Conservation (phyloP, 306 rosid genomes). For the Ceratonia siliqua region DNA sequence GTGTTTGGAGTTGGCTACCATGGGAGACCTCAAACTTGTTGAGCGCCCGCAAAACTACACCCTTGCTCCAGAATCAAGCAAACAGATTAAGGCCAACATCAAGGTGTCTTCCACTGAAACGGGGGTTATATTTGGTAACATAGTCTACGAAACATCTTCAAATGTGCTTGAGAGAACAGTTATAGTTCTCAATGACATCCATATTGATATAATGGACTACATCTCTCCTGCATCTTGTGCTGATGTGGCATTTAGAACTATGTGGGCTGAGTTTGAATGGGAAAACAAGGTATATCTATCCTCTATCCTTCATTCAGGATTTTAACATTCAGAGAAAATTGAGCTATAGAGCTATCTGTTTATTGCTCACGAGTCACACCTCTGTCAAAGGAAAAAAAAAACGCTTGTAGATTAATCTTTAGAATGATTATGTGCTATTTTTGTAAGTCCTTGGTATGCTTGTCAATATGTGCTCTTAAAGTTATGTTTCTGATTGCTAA, state of each 20-base stretch:
- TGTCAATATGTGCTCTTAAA: neutral
- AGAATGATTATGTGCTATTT: conserved; percentile 7
- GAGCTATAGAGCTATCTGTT: conserved; percentile 9
- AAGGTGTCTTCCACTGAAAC: conserved; percentile 99
- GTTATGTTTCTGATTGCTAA: neutral
- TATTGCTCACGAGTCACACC: neutral
- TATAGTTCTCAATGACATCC: conserved; percentile 95
- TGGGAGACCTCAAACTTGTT: conserved; percentile 99
- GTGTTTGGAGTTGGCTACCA: conserved; percentile 98
- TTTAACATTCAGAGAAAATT: neutral
- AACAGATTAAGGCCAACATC: conserved; percentile 94
- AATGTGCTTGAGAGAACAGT: conserved; percentile 92
- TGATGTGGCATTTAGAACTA: conserved; percentile 88
- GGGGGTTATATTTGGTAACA: conserved; percentile 94
- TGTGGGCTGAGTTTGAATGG: conserved; percentile 99
- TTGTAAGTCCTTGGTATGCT: neutral
- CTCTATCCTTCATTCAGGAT: conserved; percentile 8
- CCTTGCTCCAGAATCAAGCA: conserved; percentile 94
- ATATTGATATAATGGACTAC: conserved; percentile 99
- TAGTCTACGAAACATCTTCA: conserved; percentile 91
- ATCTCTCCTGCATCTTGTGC: conserved; percentile 96
- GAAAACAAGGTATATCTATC: conserved; percentile 81
- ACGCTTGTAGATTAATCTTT: neutral
- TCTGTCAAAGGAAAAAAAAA: neutral
- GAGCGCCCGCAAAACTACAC: conserved; percentile 99